Base-by-base conservation (phyloP, 1,284 basidiomycete species). In the Baeospora myosura region DNA sequence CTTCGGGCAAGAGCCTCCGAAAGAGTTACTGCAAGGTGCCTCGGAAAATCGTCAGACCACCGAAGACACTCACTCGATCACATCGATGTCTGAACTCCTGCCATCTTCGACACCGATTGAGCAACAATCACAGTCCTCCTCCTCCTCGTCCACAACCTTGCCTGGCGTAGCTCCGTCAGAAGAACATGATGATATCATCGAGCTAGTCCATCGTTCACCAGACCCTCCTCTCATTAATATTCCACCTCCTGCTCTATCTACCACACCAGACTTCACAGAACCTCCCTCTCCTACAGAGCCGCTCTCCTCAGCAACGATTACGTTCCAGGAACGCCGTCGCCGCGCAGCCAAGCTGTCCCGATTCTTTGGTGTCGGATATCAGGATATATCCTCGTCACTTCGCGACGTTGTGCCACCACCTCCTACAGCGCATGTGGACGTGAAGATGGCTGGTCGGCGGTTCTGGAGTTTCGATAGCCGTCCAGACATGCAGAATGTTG, bases 351-450 rank as follows among this genome's bases (percentile, higher is more conserved):
- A 79, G 55, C 58, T 78, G 35, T 65, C 69, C 5, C 66, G 67
- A 31, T 78, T 78, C 57, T 79, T 81, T 54, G 78, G 78, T 4
- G 75, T 80, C 23, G 64, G 60, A 22, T 69, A 71, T 50, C 63
- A 69, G 38, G 69, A 77, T 48, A 58, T 78, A 25, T 59, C 53
- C 8, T 46, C 14, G 30, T 40, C 38, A 22, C 30, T 39, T 12
- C 42, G 52, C 20, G 36, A 25, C 10, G 16, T 45, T n/a, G n/a
- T n/a, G 25, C 26, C 40, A 32, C 26, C 35, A 38, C 18, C 14
- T 33, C 43, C 49, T 43, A 46, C 37, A 25, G 44, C 50, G 16
- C 50, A 51, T 4, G 64, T 69, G 31, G 66, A 66, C 29, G 60
- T 72, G 26, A 61, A 62, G 41, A 52, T 70, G 32, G 53, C 47